Evolutionary conservation across 2,329 filamentous ascomycete genomes (phyloP).

Genomic region (Tolypocladium ovalisporum): DNA sequence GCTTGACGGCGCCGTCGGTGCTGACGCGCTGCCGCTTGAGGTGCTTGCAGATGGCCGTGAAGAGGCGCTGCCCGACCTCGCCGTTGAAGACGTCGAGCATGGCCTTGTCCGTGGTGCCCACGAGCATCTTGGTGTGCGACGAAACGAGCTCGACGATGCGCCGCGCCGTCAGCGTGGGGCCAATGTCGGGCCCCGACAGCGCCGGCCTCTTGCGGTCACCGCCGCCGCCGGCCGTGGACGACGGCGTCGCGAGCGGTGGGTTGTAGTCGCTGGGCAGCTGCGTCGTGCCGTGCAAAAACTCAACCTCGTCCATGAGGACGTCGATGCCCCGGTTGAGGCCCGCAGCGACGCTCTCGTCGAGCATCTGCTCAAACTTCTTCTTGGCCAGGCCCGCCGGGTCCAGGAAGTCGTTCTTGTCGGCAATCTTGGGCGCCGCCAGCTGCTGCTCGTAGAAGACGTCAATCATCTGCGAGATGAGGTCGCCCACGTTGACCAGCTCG

Average conservation of each 20-base stretch:
- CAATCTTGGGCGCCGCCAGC: conserved; percentile 68
- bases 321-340: conserved; percentile 97
- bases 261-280: conserved; percentile 88
- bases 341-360: conserved; percentile 91
- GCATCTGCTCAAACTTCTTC: conserved; percentile 97
- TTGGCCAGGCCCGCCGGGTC: conserved; percentile 88
- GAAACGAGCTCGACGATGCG: conserved; percentile 78
- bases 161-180: conserved; percentile 67
- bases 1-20: conserved; percentile 76
- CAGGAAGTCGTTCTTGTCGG: conserved; percentile 88
- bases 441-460: conserved; percentile 98
- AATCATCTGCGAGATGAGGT: conserved; percentile 97
- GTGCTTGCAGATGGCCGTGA: conserved; percentile 89
- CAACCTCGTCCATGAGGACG: conserved; percentile 95
- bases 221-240: conserved; percentile 11
- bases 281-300: conserved; percentile 84
- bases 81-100: conserved; percentile 98
- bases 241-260: conserved; percentile 34
- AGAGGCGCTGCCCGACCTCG: conserved; percentile 88
- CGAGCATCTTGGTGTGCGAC: conserved; percentile 83
- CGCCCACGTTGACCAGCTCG: conserved; percentile 94
- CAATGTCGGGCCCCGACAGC: conserved; percentile 33
- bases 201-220: conserved; percentile 16
- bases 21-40: conserved; percentile 91
- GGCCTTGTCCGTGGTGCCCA: conserved; percentile 92